These are phyloP conservation scores for Nigrograna mackinnonii DNA, from an alignment of 2,329 filamentous ascomycete genomes.

Conservation along the genomic window DNA sequence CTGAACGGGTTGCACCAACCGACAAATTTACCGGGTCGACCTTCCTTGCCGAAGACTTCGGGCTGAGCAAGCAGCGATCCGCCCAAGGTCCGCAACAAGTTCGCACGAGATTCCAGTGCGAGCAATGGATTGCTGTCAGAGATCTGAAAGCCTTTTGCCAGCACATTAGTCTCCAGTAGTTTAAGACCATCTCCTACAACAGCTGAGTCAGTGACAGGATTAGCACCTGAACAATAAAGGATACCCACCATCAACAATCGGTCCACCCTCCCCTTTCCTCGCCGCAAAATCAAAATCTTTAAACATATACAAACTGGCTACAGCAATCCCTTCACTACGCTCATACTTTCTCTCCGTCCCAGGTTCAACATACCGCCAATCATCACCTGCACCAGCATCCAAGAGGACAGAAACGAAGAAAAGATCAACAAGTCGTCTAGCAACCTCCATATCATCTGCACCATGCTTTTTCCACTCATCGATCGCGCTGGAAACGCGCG, in stretches of 20 bases:
- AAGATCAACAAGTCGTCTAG: slow-evolving; percentile 74
- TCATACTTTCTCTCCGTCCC: slow-evolving; percentile 79
- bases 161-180: too few relatives aligned
- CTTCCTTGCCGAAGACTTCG: too few relatives aligned
- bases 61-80: too few relatives aligned
- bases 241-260: slow-evolving; percentile 72
- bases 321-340: slow-evolving; percentile 84
- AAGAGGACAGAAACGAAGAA: slow-evolving; percentile 80
- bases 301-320: slow-evolving; percentile 84
- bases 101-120: too few relatives aligned
- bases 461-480: slow-evolving; percentile 68
- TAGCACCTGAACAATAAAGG: too few relatives aligned
- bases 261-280: slow-evolving; percentile 73
- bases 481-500: slow-evolving; percentile 72
- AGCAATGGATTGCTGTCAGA: too few relatives aligned
- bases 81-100: too few relatives aligned
- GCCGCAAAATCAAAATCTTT: slow-evolving; percentile 78
- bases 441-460: slow-evolving; percentile 73
- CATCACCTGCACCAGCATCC: slow-evolving; percentile 83
- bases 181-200: too few relatives aligned
- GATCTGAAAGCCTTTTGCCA: too few relatives aligned
- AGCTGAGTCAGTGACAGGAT: too few relatives aligned
- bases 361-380: slow-evolving; percentile 87
- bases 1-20: too few relatives aligned
- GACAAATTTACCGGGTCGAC: too few relatives aligned